Conservation (phyloP, 768 basidiomycete species). For the Floccularia luteovirens region DNA sequence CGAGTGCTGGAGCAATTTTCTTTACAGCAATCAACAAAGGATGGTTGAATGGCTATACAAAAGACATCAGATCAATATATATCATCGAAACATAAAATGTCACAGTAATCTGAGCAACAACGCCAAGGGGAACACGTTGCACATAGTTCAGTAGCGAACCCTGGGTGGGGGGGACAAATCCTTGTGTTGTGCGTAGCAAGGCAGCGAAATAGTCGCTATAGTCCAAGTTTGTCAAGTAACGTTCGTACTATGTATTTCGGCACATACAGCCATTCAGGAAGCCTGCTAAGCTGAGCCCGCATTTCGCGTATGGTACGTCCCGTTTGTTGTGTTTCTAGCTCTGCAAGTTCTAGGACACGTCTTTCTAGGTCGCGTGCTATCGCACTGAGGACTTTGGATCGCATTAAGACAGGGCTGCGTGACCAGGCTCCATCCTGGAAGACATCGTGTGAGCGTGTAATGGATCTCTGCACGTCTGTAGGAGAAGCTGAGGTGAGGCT, state of each 20-base stretch:
- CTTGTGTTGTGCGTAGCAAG: constrained; percentile 61
- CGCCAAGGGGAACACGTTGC: constrained; percentile 72
- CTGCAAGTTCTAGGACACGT: constrained; percentile 49
- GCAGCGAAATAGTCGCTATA: constrained; percentile 72
- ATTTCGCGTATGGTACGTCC: constrained; percentile 82
- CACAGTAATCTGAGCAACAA: constrained; percentile 86
- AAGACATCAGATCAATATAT: neutral
- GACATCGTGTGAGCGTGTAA: constrained; percentile 45
- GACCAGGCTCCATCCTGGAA: constrained; percentile 75
- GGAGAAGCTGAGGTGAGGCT: constrained; percentile 51
- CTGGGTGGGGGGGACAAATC: constrained; percentile 69
- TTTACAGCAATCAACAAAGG: constrained; percentile 85
- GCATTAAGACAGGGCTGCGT: constrained; percentile 42
- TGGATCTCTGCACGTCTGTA: constrained; percentile 41
- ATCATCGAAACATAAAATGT: constrained; percentile 9
- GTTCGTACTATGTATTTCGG: neutral
- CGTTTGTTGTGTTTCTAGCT: constrained; percentile 68
- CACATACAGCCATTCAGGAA: constrained; percentile 83
- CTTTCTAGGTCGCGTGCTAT: constrained; percentile 58
- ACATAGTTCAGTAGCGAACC: constrained; percentile 78
- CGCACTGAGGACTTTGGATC: constrained; percentile 57
- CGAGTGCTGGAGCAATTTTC: constrained; percentile 81
- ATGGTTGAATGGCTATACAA: constrained; percentile 74
- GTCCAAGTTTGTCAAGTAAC: constrained; percentile 1
- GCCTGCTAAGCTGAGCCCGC: constrained; percentile 65